Evolutionary conservation across 768 basidiomycete genomes (phyloP).

Genomic region (Omphalotus guepiniiformis): DNA sequence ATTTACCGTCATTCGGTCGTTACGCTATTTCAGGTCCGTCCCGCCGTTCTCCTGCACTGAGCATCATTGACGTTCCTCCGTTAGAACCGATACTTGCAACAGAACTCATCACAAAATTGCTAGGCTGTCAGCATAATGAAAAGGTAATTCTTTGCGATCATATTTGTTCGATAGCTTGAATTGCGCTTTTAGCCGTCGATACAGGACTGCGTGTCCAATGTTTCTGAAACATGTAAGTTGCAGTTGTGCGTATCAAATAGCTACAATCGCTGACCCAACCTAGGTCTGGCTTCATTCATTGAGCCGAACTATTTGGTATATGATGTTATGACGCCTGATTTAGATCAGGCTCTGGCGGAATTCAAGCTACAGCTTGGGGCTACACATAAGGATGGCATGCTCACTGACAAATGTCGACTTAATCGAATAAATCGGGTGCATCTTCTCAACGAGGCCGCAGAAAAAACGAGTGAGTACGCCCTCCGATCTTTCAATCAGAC

Average conservation of each 20-base stretch:
- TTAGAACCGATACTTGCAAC: slow-evolving; percentile 62
- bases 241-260: slow-evolving; percentile 13
- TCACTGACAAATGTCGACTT: slow-evolving; percentile 38
- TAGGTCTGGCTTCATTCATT: slow-evolving; percentile 56
- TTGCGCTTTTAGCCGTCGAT: slow-evolving; percentile 55
- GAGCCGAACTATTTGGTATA: slow-evolving; percentile 61
- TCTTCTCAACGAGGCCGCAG: slow-evolving; percentile 36
- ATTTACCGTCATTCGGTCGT: slow-evolving; percentile 58
- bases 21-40: slow-evolving; percentile 44
- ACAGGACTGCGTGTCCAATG: slow-evolving; percentile 61
- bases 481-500: not conserved
- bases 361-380: slow-evolving; percentile 35
- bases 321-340: slow-evolving; percentile 38
- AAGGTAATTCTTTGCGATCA: slow-evolving; percentile 41
- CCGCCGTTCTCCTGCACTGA: not conserved
- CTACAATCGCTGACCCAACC: slow-evolving; percentile 1
- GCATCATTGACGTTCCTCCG: no score
- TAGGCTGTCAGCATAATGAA: slow-evolving; percentile 79
- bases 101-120: slow-evolving; percentile 54
- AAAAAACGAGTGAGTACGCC: slow-evolving; percentile 39
- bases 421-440: slow-evolving; percentile 42
- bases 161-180: not conserved
- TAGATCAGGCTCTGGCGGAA: slow-evolving; percentile 32
- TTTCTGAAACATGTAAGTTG: slow-evolving; percentile 57
- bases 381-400: slow-evolving; percentile 26